Conservation (phyloP, 305 asterid species). For the Solanum hybrid region DNA sequence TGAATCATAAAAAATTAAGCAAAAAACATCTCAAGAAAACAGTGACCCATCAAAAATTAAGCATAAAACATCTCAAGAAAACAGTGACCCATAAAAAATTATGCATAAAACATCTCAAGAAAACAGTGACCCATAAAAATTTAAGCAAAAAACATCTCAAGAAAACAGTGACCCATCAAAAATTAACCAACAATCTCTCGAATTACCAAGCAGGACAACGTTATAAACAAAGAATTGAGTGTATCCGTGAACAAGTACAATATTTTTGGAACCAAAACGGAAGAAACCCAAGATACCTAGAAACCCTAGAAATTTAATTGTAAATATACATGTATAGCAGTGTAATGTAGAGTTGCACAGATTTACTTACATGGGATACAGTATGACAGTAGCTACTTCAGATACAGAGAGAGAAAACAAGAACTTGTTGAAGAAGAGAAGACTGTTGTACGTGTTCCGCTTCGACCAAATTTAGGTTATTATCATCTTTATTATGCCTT, state of each 20-base stretch:
- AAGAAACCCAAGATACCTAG: background rate
- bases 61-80: background rate
- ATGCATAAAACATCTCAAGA: background rate
- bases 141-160: background rate
- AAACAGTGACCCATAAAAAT: background rate
- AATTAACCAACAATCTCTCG: background rate
- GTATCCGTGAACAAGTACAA: background rate
- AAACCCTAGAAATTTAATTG: background rate
- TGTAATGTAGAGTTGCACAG: background rate
- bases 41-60: background rate
- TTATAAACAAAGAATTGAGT: background rate
- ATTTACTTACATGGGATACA: background rate
- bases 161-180: background rate
- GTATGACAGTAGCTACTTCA: background rate
- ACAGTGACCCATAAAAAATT: background rate
- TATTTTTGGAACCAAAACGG: background rate
- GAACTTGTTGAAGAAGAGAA: background rate
- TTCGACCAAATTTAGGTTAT: conserved; percentile 1
- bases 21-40: background rate
- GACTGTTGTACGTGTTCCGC: background rate
- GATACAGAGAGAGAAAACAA: background rate
- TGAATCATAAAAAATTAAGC: background rate
- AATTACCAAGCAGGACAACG: background rate
- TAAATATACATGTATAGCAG: background rate
- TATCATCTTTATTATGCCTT: background rate